Conservation (phyloP, 441 rosid genomes). For the Bruguiera hainesii region DNA sequence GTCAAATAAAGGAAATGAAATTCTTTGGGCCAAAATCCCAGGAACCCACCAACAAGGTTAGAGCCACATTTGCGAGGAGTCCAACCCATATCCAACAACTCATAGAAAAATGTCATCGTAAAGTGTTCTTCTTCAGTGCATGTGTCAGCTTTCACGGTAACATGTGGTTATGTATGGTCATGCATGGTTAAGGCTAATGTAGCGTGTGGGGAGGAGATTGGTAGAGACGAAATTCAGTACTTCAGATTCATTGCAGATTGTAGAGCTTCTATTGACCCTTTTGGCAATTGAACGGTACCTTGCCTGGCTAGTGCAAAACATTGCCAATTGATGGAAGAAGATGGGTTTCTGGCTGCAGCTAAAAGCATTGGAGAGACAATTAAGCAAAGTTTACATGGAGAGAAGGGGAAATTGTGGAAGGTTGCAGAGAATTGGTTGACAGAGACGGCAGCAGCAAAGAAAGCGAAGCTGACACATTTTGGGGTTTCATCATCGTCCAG, state of each 20-base stretch:
- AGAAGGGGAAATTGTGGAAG: background rate
- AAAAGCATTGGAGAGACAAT: background rate
- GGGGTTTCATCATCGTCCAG: background rate
- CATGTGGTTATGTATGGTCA: background rate
- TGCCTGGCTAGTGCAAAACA: background rate
- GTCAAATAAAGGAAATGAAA: background rate
- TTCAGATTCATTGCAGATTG: constrained; percentile 8
- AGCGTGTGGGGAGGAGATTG: background rate
- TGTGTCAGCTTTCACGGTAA: background rate
- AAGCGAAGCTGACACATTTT: background rate
- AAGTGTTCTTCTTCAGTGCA: background rate
- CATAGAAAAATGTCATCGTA: background rate
- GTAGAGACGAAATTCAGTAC: background rate
- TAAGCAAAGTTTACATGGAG: background rate
- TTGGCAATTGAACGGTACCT: constrained; percentile 12
- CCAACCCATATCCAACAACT: constrained; percentile 11
- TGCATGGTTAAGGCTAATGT: background rate
- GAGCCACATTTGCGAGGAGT: constrained; percentile 17
- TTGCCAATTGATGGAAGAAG: background rate
- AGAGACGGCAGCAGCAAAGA: no score
- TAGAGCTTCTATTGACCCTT: constrained; percentile 11
- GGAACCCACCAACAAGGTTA: constrained; percentile 5
- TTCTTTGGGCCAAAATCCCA: background rate
- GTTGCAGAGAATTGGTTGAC: no score
- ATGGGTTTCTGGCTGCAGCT: background rate